Percentiles rank a stretch among this genome's conserved stretches.
Conservation (phyloP, 2,329 filamentous ascomycete genomes). For the Aspergillus sp. region DNA sequence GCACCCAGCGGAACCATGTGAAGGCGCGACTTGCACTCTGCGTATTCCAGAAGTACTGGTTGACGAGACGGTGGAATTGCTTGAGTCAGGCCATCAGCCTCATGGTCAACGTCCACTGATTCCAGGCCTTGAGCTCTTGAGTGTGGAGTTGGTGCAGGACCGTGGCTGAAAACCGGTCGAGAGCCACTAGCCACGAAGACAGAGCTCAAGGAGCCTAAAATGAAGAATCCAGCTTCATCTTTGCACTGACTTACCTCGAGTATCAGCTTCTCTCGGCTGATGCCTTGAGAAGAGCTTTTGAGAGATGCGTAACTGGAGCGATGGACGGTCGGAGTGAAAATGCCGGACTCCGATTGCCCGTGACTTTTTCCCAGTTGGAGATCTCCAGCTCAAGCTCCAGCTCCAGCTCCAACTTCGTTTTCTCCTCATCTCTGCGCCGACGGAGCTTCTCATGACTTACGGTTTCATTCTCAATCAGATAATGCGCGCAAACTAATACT, state of each 20-base stretch:
- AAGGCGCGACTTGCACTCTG: conserved; percentile 1
- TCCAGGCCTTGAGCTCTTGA: not conserved
- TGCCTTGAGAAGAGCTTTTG: not conserved
- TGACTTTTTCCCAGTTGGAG: not conserved
- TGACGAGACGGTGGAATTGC: not conserved
- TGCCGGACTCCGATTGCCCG: not conserved
- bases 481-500: not conserved
- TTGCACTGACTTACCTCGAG: not conserved
- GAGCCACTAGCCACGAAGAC: not conserved
- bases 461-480: not conserved
- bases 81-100: not conserved
- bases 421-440: not conserved
- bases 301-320: not conserved
- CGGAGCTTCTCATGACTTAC: not conserved
- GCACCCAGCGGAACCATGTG: conserved; percentile 8
- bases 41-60: too few species aligned
- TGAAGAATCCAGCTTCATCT: not conserved
- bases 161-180: not conserved
- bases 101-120: not conserved
- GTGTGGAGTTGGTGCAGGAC: not conserved
- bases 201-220: not conserved
- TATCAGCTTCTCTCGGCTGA: not conserved
- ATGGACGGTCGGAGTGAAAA: not conserved
- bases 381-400: not conserved
- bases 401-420: not conserved